These are phyloP conservation scores for Boletus hoseneyae DNA, from an alignment of 1,284 basidiomycete genomes.

Conservation along the genomic window DNA sequence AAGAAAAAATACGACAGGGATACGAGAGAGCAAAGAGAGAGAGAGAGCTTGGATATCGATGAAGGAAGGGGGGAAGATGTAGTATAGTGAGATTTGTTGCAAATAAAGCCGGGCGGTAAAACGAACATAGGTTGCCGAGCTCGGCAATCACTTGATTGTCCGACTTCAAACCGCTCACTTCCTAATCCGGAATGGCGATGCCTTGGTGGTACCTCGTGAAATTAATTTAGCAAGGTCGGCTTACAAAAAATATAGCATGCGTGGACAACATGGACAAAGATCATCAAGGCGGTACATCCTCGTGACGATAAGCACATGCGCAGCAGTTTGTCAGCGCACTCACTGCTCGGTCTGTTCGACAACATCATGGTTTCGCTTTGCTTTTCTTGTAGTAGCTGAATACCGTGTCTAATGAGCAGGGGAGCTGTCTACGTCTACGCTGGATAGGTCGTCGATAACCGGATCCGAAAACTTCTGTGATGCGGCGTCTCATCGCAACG, in stretches of 20 bases:
- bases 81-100: slow-evolving; percentile 37
- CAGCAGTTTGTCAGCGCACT: slow-evolving; percentile 23
- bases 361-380: not conserved
- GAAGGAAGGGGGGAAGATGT: slow-evolving; percentile 31
- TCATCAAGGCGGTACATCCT: slow-evolving; percentile 24
- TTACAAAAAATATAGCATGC: slow-evolving; percentile 22
- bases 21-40: slow-evolving; percentile 8
- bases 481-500: slow-evolving; percentile 22
- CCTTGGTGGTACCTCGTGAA: slow-evolving; percentile 19
- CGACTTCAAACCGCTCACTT: slow-evolving; percentile 36
- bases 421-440: not conserved
- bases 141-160: slow-evolving; percentile 37
- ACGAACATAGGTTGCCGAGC: slow-evolving; percentile 37
- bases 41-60: slow-evolving; percentile 29
- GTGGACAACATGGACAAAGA: slow-evolving; percentile 21
- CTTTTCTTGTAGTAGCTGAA: not conserved
- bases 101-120: slow-evolving; percentile 39
- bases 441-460: not conserved
- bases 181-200: slow-evolving; percentile 29
- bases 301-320: slow-evolving; percentile 25
- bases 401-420: not conserved
- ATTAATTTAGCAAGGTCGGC: slow-evolving; percentile 23
- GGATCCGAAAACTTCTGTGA: not conserved
- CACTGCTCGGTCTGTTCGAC: slow-evolving; percentile 4
- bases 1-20: slow-evolving; percentile 7